Evolutionary conservation across 345 rosid species (phyloP).

Genomic region (Geranium brycei): DNA sequence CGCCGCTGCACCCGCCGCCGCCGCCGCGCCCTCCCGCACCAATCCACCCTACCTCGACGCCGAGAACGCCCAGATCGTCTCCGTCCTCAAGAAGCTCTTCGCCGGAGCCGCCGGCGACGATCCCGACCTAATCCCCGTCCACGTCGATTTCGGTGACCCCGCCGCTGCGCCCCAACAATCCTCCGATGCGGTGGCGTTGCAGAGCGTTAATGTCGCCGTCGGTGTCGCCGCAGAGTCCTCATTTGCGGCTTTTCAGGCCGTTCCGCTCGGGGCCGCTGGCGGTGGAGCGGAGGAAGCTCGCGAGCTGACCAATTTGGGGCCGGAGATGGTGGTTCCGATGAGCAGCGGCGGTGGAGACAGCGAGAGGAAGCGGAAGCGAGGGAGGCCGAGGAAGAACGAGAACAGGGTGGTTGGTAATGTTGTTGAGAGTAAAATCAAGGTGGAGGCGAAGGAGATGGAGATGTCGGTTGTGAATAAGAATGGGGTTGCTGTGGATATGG

Average conservation of each 20-base stretch:
- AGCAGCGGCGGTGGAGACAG: slow-evolving; percentile 5
- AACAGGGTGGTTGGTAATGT: slow-evolving; percentile 13
- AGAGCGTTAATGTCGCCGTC: slow-evolving; percentile 3
- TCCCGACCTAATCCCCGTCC: slow-evolving; percentile 27
- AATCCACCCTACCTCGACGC: slow-evolving; percentile 25
- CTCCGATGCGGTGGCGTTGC: slow-evolving; percentile 6
- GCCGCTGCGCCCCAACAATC: slow-evolving; percentile 5
- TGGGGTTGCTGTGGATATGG: slow-evolving; percentile 21
- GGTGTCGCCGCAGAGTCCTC: background rate
- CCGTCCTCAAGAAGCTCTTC: slow-evolving; percentile 52
- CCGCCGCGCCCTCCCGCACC: background rate
- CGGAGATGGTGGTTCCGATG: background rate
- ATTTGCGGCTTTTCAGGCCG: background rate
- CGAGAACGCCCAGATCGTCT: slow-evolving; percentile 35
- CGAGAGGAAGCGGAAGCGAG: slow-evolving; percentile 42
- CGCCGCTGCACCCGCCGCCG: slow-evolving; percentile 11
- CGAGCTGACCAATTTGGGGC: background rate
- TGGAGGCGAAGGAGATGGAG: slow-evolving; percentile 2
- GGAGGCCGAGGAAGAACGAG: slow-evolving; percentile 42
- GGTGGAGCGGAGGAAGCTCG: background rate
- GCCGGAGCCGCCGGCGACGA: slow-evolving; percentile 17
- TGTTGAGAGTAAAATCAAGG: slow-evolving; percentile 1
- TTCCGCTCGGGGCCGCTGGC: slow-evolving; percentile 12
- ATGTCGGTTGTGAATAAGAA: slow-evolving; percentile 8
- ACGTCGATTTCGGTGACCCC: slow-evolving; percentile 13